Conservation (phyloP, 2,329 filamentous ascomycete species). For the Paecilomyces variotii region DNA sequence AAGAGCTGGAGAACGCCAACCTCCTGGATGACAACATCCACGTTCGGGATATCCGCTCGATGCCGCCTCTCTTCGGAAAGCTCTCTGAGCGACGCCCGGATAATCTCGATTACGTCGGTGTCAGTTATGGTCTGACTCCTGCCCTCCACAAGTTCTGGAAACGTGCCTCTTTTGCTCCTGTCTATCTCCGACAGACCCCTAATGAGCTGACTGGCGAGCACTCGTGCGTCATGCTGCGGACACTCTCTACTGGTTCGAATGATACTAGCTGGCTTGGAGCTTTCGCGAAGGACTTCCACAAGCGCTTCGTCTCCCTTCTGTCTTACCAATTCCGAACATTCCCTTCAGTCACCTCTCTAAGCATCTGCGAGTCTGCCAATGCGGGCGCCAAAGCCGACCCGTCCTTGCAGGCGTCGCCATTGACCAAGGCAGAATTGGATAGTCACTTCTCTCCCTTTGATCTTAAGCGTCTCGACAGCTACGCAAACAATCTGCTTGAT, state of each 20-base stretch:
- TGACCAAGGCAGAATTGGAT: slow-evolving; percentile 72
- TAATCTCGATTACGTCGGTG: slow-evolving; percentile 82
- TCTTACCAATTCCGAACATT: slow-evolving; percentile 90
- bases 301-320: slow-evolving; percentile 80
- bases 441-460: slow-evolving; percentile 78
- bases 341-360: slow-evolving; percentile 66
- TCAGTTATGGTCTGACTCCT: slow-evolving; percentile 85
- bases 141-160: slow-evolving; percentile 97
- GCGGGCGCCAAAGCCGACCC: slow-evolving; percentile 61
- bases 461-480: slow-evolving; percentile 87
- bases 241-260: slow-evolving; percentile 52
- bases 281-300: slow-evolving; percentile 88
- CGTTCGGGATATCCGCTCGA: slow-evolving; percentile 78
- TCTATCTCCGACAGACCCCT: slow-evolving; percentile 89
- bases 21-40: slow-evolving; percentile 83
- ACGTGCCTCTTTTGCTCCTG: slow-evolving; percentile 71
- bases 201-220: slow-evolving; percentile 97
- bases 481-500: slow-evolving; percentile 94
- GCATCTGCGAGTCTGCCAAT: slow-evolving; percentile 78
- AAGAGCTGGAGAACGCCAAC: slow-evolving; percentile 65
- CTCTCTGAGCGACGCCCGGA: slow-evolving; percentile 75
- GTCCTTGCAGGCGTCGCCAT: slow-evolving; percentile 42
- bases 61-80: slow-evolving; percentile 89
- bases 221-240: slow-evolving; percentile 92
- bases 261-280: slow-evolving; percentile 82